phyloP scores from a whole-genome alignment of 108 stramenopile genomes.

The Pseudonitzschia delicatissima region DNA sequence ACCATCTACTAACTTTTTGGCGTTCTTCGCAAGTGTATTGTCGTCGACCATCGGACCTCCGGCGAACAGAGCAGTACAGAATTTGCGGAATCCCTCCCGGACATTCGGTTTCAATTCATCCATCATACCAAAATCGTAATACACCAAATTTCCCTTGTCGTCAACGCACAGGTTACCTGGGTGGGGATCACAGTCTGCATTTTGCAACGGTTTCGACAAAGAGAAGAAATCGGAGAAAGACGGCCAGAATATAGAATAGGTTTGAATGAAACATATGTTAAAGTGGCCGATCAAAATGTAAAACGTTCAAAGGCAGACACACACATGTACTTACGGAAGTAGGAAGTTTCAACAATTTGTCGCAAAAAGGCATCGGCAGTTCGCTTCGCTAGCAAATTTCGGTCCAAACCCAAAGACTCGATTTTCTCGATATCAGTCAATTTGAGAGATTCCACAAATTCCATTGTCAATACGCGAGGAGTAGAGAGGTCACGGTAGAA shows the following conservation, averaged over 20 bases:
- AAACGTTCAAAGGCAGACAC: background rate
- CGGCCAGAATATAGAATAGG: too few species aligned
- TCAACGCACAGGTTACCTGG: conserved; percentile 80
- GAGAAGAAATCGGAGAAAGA: too few species aligned
- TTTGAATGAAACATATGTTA: background rate
- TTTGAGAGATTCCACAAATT: conserved; percentile 91
- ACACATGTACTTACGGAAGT: conserved; percentile 29
- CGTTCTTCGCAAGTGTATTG: conserved; percentile 71
- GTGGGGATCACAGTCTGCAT: conserved; percentile 42
- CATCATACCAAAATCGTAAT: conserved; percentile 98
- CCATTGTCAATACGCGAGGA: conserved; percentile 88
- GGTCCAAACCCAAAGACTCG: conserved; percentile 76
- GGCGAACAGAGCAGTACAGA: conserved; percentile 85
- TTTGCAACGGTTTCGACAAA: background rate
- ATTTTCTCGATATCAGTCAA: conserved; percentile 81
- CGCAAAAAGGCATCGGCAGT: conserved; percentile 90
- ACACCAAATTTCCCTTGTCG: conserved; percentile 81
- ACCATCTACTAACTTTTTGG: conserved; percentile 87
- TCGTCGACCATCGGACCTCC: conserved; percentile 84
- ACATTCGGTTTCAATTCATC: conserved; percentile 87
- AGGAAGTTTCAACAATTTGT: conserved; percentile 86
- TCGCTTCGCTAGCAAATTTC: conserved; percentile 79
- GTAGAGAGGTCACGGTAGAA: conserved; percentile 84
- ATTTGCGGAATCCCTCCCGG: conserved; percentile 77
- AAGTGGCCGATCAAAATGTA: background rate